Evolutionary conservation across 2,329 filamentous ascomycete genomes (phyloP).

Genomic region (Rhynchosporium secalis): DNA sequence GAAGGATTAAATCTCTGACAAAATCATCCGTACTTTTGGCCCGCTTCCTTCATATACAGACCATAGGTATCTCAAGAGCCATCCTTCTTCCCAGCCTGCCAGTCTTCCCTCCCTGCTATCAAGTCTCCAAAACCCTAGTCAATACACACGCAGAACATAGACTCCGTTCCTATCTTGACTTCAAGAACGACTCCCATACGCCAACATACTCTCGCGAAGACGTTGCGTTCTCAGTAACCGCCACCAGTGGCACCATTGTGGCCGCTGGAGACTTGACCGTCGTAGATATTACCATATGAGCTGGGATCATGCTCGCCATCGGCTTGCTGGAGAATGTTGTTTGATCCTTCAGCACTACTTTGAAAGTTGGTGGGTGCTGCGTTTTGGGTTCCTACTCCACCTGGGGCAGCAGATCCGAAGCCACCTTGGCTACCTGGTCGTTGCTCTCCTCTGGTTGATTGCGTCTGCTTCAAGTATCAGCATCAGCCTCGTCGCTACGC

Average conservation of each 20-base stretch:
- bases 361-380: conserved; percentile 36
- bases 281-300: conserved; percentile 45
- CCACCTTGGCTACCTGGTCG: conserved; percentile 56
- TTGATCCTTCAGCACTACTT: conserved; percentile 37
- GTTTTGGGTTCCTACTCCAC: conserved; percentile 41
- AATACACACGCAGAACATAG: conserved; percentile 37
- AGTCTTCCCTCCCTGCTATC: conserved; percentile 26
- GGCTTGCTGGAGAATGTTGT: conserved; percentile 39
- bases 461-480: conserved; percentile 55
- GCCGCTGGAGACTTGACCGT: conserved; percentile 51
- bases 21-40: conserved; percentile 35
- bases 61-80: conserved; percentile 26
- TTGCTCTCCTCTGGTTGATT: conserved; percentile 69
- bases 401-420: conserved; percentile 45
- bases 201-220: conserved; percentile 23
- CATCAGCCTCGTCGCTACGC: not conserved
- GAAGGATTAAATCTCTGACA: conserved; percentile 37
- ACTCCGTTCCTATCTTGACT: conserved; percentile 17
- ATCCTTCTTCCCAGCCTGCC: conserved; percentile 17
- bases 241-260: conserved; percentile 55
- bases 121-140: conserved; percentile 32
- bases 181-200: conserved; percentile 28
- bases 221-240: conserved; percentile 29
- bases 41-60: conserved; percentile 37
- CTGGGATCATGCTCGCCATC: conserved; percentile 40